A percentile compares a stretch with the other conserved stretches of the same genome.
Conservation (phyloP, 2,329 filamentous ascomycete species). For the Raffaelea arxii region DNA sequence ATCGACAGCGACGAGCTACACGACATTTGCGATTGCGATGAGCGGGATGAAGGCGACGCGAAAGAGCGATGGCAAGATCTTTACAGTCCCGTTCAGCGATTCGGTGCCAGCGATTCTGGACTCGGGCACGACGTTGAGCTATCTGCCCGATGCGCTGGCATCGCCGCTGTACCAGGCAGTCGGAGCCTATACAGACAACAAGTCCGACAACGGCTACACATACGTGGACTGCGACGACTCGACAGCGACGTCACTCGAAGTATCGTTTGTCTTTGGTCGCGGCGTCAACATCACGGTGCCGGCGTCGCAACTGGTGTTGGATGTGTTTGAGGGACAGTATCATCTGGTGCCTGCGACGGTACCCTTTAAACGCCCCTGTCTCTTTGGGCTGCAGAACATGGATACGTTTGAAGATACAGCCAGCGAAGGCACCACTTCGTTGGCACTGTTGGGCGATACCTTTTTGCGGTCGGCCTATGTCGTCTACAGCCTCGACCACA, state of each 20-base stretch:
- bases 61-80: slow-evolving; percentile 13
- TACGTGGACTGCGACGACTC: slow-evolving; percentile 26
- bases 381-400: slow-evolving; percentile 43
- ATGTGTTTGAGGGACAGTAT: slow-evolving; percentile 19
- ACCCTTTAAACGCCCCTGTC: slow-evolving; percentile 34
- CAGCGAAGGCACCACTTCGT: not conserved
- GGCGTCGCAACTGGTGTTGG: slow-evolving; percentile 28
- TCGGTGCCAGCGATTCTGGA: slow-evolving; percentile 49
- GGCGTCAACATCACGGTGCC: slow-evolving; percentile 18
- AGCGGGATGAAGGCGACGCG: slow-evolving; percentile 21
- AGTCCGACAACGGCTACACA: slow-evolving; percentile 25
- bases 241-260: slow-evolving; percentile 17
- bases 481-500: slow-evolving; percentile 42
- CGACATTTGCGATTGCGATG: slow-evolving; percentile 30
- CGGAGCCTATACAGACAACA: slow-evolving; percentile 27
- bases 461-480: slow-evolving; percentile 42
- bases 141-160: slow-evolving; percentile 45
- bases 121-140: slow-evolving; percentile 56
- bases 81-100: slow-evolving; percentile 6
- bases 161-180: slow-evolving; percentile 25
- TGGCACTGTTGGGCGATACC: slow-evolving; percentile 33
- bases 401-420: slow-evolving; percentile 21
- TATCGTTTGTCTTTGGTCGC: slow-evolving; percentile 22
- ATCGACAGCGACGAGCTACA: slow-evolving; percentile 26
- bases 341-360: slow-evolving; percentile 19